Evolutionary conservation across 2,329 filamentous ascomycete species (phyloP).

Genomic region (Berkeleyomyces rouxiae): DNA sequence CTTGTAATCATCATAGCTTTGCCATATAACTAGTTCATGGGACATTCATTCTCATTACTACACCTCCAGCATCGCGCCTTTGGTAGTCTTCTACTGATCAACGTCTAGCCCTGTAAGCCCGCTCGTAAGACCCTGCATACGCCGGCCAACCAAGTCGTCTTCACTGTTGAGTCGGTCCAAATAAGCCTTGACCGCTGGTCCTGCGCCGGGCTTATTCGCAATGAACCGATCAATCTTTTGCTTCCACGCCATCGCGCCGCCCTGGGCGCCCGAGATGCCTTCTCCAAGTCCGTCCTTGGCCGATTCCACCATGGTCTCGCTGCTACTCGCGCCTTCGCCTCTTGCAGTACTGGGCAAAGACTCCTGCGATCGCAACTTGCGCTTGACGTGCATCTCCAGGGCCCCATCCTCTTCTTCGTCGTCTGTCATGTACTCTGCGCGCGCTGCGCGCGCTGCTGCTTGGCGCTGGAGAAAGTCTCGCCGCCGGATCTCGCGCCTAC

Average conservation of each 20-base stretch:
- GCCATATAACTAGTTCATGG: neutral
- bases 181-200: conserved; percentile 19
- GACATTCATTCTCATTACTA: neutral
- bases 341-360: conserved; percentile 7
- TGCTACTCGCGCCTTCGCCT: conserved; percentile 14
- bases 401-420: conserved; percentile 54
- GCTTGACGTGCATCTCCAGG: conserved; percentile 46
- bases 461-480: neutral
- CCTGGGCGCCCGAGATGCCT: conserved; percentile 17
- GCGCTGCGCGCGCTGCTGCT: conserved; percentile 1
- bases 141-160: conserved; percentile 38
- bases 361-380: conserved; percentile 13
- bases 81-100: conserved; percentile 20
- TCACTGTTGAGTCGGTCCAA: conserved; percentile 39
- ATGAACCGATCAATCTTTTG: conserved; percentile 15
- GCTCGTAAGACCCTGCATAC: conserved; percentile 41
- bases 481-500: conserved; percentile 4
- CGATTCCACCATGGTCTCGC: conserved; percentile 14
- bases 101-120: conserved; percentile 34
- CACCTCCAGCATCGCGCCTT: neutral
- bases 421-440: neutral
- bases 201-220: conserved; percentile 23
- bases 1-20: too few species aligned
- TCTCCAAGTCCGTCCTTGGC: conserved; percentile 15
- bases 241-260: conserved; percentile 18